Evolutionary conservation across 208 protist genomes (phyloP).

Genomic region (Acanthamoeba lenticulata): DNA sequence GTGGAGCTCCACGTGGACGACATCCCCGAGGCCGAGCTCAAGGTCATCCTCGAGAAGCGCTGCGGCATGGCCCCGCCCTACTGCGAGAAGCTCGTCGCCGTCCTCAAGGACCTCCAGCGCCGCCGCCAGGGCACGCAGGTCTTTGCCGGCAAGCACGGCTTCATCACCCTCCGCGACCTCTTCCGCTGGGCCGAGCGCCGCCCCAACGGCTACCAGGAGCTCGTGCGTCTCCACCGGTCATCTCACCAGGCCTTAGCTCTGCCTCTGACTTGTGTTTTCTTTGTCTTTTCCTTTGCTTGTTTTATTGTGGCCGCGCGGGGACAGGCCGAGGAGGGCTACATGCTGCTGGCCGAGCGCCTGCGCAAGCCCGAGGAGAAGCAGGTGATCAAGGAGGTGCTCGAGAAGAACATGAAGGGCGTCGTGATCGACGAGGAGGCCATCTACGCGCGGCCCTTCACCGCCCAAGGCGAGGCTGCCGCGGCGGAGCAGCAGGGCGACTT

Average conservation of each 20-base stretch:
- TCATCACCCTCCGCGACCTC: slow-evolving; percentile 99
- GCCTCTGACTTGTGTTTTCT: neutral
- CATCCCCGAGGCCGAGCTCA: slow-evolving; percentile 97
- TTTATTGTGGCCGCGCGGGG: too few species aligned
- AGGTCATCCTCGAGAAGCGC: slow-evolving; percentile 95
- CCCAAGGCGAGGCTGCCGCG: neutral
- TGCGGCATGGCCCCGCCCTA: slow-evolving; percentile 95
- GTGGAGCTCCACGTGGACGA: slow-evolving; percentile 99
- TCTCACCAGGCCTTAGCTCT: neutral
- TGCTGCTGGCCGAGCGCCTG: slow-evolving; percentile 98
- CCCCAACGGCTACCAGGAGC: slow-evolving; percentile 90
- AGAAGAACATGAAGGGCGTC: slow-evolving; percentile 83
- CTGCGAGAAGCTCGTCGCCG: slow-evolving; percentile 94
- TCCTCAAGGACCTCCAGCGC: slow-evolving; percentile 97
- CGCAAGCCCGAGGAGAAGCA: slow-evolving; percentile 94
- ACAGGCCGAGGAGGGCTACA: slow-evolving; percentile 95
- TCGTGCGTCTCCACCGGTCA: neutral
- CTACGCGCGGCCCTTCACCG: slow-evolving; percentile 62
- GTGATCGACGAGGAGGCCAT: slow-evolving; percentile 78
- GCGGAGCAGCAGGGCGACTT: neutral
- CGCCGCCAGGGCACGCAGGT: slow-evolving; percentile 92
- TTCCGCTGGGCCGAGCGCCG: slow-evolving; percentile 99
- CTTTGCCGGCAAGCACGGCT: slow-evolving; percentile 98
- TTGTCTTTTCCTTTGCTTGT: too few species aligned
- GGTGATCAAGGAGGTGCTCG: slow-evolving; percentile 92